A percentile compares a stretch with the other conserved stretches of the same genome.
phyloP scores from a whole-genome alignment of 805 yeast genomes.

The Saccharomycopsis fibuligera region DNA sequence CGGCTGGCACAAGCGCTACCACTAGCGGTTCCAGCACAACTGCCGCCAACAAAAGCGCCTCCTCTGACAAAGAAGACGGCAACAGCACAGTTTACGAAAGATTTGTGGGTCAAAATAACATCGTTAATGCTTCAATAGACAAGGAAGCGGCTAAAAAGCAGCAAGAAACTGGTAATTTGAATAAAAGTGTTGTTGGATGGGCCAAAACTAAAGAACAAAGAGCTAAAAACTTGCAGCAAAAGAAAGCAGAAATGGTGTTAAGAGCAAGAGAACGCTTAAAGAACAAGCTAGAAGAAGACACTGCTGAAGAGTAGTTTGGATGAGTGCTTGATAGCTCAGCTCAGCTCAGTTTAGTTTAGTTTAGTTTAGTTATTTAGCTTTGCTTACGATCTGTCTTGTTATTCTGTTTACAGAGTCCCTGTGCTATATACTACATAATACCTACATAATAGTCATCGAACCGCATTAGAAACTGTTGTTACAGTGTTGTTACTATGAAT shows the following conservation, averaged over 20 bases:
- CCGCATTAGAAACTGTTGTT: no score
- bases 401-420: no score
- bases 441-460: no score
- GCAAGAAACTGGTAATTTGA: constrained; percentile 26
- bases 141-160: constrained; percentile 29
- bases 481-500: no score
- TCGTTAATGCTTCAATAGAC: not conserved
- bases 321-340: no score
- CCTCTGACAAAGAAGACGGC: constrained; percentile 23
- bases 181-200: constrained; percentile 32
- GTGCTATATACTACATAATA: no score
- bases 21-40: not conserved
- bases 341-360: no score
- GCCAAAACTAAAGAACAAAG: constrained; percentile 37
- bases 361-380: no score
- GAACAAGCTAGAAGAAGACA: constrained; percentile 12
- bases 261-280: constrained; percentile 57
- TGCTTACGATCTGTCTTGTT: no score
- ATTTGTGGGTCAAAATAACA: constrained; percentile 17
- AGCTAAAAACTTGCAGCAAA: constrained; percentile 37
- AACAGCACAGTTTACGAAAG: constrained; percentile 17
- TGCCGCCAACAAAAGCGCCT: constrained; percentile 13
- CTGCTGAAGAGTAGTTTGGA: no score
- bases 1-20: not conserved
- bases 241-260: constrained; percentile 52